Evolutionary conservation across 495 filamentous ascomycete genomes (phyloP).

Genomic region (Aspergillus mulundensis): DNA sequence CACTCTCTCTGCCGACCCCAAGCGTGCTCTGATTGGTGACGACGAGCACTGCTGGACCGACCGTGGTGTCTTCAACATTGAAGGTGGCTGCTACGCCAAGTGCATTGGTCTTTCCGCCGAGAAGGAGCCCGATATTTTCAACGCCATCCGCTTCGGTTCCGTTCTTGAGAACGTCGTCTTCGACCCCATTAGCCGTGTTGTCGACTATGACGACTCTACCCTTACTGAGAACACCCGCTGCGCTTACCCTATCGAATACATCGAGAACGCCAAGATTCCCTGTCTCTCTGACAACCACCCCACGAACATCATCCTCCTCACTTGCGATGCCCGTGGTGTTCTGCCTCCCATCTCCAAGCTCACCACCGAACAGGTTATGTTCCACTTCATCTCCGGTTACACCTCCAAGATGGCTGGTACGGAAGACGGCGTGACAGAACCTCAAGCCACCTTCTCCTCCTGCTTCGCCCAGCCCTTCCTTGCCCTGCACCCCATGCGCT

Average conservation of each 20-base stretch:
- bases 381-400: constrained; percentile 99
- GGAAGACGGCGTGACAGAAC: constrained; percentile 93
- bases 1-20: constrained; percentile 92
- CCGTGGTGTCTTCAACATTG: constrained; percentile 96
- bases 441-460: constrained; percentile 96
- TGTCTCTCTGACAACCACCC: constrained; percentile 86
- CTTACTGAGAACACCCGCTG: constrained; percentile 98
- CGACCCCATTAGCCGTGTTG: constrained; percentile 79
- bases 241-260: constrained; percentile 99
- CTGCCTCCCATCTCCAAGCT: constrained; percentile 98
- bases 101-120: constrained; percentile 95
- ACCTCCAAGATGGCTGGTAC: constrained; percentile 99
- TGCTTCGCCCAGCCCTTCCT: constrained; percentile 99
- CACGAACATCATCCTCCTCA: constrained; percentile 94
- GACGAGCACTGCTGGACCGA: constrained; percentile 99
- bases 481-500: constrained; percentile 98
- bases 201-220: constrained; percentile 92
- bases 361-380: constrained; percentile 94
- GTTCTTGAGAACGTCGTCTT: constrained; percentile 99
- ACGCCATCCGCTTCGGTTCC: constrained; percentile 93
- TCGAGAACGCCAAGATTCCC: constrained; percentile 96
- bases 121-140: constrained; percentile 98
- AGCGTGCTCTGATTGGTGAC: constrained; percentile 93
- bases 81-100: constrained; percentile 99
- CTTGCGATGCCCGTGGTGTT: constrained; percentile 95